Evolutionary conservation across 192 early-diverging fungal species (phyloP).

Genomic region (Coemansia sp.): DNA sequence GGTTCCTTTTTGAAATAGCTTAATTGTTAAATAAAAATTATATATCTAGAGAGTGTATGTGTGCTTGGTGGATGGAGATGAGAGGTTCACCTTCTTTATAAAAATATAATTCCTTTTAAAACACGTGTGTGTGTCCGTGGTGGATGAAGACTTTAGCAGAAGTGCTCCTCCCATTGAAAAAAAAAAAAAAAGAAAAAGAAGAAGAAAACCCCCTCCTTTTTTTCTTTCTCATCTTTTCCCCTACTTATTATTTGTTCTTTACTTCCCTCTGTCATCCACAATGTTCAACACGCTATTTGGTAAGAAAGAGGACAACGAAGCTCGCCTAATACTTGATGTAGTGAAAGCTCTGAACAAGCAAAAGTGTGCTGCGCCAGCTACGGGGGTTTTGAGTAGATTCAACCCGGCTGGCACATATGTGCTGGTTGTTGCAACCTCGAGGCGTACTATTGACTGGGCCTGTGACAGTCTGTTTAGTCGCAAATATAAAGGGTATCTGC

Average conservation of each 20-base stretch:
- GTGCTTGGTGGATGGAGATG: neutral
- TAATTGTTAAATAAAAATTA: neutral
- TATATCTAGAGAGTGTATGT: neutral
- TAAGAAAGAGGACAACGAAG: neutral
- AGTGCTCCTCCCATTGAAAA: neutral
- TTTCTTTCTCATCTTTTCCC: neutral
- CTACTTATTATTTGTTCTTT: neutral
- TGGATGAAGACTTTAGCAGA: neutral
- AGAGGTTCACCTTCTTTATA: neutral
- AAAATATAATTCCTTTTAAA: neutral
- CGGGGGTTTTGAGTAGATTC: neutral
- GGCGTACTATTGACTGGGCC: neutral
- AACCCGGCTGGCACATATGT: neutral
- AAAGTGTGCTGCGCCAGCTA: neutral
- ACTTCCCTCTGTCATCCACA: neutral
- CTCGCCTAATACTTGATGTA: neutral
- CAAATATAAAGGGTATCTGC: neutral
- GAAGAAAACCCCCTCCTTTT: neutral
- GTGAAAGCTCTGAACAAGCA: neutral
- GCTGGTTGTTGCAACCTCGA: neutral
- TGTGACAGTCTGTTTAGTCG: neutral
- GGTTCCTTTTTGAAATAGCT: neutral
- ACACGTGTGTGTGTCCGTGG: neutral
- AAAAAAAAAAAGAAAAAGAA: neutral
- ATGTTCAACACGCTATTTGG: neutral